Conservation (phyloP, 2,329 filamentous ascomycete genomes). For the Trichophyton rubrum region DNA sequence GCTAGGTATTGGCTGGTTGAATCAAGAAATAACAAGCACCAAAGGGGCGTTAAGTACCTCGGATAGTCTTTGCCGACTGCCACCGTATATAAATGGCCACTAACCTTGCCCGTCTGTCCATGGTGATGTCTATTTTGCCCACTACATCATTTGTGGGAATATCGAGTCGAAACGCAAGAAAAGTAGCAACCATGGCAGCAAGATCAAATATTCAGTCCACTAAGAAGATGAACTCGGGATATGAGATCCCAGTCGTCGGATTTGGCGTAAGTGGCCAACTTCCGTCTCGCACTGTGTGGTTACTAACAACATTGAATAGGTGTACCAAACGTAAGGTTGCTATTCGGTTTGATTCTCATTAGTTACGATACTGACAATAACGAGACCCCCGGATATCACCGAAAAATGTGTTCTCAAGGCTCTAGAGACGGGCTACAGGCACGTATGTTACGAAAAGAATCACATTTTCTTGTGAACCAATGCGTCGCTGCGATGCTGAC, state of each 20-base stretch:
- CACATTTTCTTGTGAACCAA: neutral
- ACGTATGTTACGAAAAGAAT: constrained; percentile 29
- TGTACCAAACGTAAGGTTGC: constrained; percentile 28
- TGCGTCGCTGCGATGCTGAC: neutral
- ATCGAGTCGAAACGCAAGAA: neutral
- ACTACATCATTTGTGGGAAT: neutral
- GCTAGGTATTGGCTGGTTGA: neutral
- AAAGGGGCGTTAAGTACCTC: neutral
- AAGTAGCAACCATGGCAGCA: constrained; percentile 9
- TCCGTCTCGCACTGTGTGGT: neutral
- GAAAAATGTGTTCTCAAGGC: constrained; percentile 47
- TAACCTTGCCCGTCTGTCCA: neutral
- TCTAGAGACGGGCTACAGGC: constrained; percentile 44
- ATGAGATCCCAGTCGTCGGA: constrained; percentile 48
- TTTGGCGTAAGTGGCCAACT: constrained; percentile 28
- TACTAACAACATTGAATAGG: constrained; percentile 16
- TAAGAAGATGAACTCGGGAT: constrained; percentile 43
- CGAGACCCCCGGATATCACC: constrained; percentile 43
- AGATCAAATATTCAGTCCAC: constrained; percentile 23
- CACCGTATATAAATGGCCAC: neutral
- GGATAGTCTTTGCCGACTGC: neutral
- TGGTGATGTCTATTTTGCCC: neutral
- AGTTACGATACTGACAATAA: neutral
- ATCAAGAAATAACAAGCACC: neutral
- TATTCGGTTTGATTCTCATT: neutral